Base-by-base conservation (phyloP, 345 rosid genomes). In the Carallia pectinifolia region DNA sequence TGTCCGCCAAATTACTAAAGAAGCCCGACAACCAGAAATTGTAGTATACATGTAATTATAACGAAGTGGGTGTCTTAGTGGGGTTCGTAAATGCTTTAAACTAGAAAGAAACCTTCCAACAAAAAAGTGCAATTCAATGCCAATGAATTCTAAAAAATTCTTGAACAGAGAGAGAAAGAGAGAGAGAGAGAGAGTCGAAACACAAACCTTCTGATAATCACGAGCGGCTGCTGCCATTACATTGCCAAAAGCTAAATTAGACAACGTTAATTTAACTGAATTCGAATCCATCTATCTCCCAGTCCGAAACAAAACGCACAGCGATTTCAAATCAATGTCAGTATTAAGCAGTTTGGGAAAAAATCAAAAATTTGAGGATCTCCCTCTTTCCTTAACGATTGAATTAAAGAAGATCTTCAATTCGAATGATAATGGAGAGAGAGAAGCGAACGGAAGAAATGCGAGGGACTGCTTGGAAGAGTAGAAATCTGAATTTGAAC, bases 141-240 rank as follows among this genome's bases (percentile, higher is more conserved):
- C 16, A n/a, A 59, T 9, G 4, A 39, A 30, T 48, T 30, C 30
- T 3, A 3, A n/a, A 10, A 36, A 7, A 23, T 54, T 53, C 19
- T 18, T 55, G 50, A 56, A 64, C 17, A 34, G 34, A 55, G 30
- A 63, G 13, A 37, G 17, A 36, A 53, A 64, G 33, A 50, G 33
- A 39, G 54, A 66, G 23, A 50, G 33, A 1, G 2, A 33, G 53
- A 29, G 9, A 12, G 55, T 15, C 3, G 27, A 61, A 61, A 39
- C 7, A 0, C 33, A 30, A 23, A 86, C 99, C 97, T 94, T 90
- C 66, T 90, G 83, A 68, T 90, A 94, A 78, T 94, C 89, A 58
- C 97, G 97, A 59, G 98, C 98, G 55, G 97, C 99, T n/a, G 97
- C 99, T 1, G 96, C 99, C 82, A 90, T 77, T 60, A 95, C 97